Percentiles rank a stretch among this genome's conserved stretches.
phyloP scores from a whole-genome alignment of 2,329 filamentous ascomycete species.

The Lasiodiplodia gonubiensis region DNA sequence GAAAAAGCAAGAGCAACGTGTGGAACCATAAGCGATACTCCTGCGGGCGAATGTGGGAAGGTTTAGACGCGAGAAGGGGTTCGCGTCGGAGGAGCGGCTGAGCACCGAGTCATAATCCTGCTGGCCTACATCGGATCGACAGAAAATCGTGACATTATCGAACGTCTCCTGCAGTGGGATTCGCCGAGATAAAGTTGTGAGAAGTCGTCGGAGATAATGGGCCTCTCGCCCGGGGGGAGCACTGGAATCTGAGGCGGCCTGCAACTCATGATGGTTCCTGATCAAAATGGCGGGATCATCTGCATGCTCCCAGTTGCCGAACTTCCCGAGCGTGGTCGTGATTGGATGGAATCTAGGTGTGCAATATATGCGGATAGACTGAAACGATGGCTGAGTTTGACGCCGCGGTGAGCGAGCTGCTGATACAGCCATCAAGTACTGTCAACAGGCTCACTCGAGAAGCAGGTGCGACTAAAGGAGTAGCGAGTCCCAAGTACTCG shows the following conservation, averaged over 20 bases:
- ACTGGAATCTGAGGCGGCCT: not conserved
- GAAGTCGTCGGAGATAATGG: slow-evolving; percentile 1
- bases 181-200: not conserved
- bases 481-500: slow-evolving; percentile 3
- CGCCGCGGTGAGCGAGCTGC: not conserved
- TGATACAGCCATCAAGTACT: not conserved
- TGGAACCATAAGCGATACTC: slow-evolving; percentile 9
- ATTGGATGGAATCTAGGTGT: not conserved
- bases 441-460: not conserved
- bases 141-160: not conserved
- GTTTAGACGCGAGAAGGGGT: not conserved
- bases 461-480: not conserved
- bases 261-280: not conserved
- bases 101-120: not conserved
- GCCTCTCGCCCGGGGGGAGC: not conserved
- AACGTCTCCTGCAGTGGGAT: not conserved
- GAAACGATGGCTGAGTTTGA: not conserved
- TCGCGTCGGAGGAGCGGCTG: not conserved
- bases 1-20: not conserved
- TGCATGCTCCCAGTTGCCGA: not conserved
- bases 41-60: not conserved
- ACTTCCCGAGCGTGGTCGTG: not conserved
- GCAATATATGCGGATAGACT: not conserved
- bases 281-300: not conserved
- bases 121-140: not conserved